Percentiles rank a stretch among this genome's conserved stretches.
Conservation (phyloP, 768 basidiomycete species). For the Leucocoprinus birnbaumii region DNA sequence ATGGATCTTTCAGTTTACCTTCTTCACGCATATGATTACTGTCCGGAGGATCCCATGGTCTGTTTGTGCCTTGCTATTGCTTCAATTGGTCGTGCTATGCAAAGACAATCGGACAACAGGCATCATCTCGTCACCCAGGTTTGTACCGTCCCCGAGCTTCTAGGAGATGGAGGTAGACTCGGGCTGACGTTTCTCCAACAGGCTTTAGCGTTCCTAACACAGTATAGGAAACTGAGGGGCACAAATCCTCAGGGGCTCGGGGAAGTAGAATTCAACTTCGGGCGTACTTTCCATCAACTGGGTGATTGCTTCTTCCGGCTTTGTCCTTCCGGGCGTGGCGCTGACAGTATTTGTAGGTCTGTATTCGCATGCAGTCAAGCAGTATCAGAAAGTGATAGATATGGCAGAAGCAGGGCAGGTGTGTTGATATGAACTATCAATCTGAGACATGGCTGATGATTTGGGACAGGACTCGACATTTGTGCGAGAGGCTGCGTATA, state of each 20-base stretch:
- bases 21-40: conserved; percentile 84
- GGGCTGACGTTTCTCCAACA: conserved; percentile 25
- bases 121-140: conserved; percentile 83
- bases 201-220: conserved; percentile 82
- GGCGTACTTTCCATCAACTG: conserved; percentile 88
- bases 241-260: conserved; percentile 39
- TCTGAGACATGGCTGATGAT: not conserved
- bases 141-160: conserved; percentile 9
- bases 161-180: not conserved
- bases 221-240: conserved; percentile 69
- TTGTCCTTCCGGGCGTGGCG: not conserved
- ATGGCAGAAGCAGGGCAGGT: conserved; percentile 42
- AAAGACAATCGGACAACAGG: conserved; percentile 91
- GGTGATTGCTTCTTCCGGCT: conserved; percentile 42
- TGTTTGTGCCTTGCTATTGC: conserved; percentile 82
- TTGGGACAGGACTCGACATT: conserved; percentile 42
- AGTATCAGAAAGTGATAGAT: conserved; percentile 78
- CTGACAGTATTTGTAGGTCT: conserved; percentile 48
- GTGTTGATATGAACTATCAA: not conserved
- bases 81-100: conserved; percentile 88
- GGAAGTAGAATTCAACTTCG: conserved; percentile 95
- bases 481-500: conserved; percentile 82
- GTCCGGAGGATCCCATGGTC: conserved; percentile 80
- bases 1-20: conserved; percentile 64
- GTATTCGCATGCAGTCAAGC: conserved; percentile 75